Base-by-base conservation (phyloP, 768 basidiomycete genomes). In the Coprinellus micaceus region DNA sequence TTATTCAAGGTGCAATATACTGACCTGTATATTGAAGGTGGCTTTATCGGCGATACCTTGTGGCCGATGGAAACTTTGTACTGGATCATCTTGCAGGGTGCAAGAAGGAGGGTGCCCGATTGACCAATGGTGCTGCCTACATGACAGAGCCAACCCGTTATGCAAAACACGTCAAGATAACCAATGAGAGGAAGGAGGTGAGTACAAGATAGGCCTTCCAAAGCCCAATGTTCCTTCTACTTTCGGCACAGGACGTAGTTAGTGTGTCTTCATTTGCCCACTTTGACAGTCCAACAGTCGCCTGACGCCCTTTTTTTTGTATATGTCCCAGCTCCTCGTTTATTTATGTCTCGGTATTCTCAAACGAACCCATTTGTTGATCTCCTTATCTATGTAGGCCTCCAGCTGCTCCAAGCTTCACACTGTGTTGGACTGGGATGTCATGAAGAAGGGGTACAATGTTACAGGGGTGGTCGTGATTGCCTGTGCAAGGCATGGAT, bases 401-500 rank as follows among this genome's bases (percentile, higher is more conserved):
- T 21, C 40, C 7, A 43, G 5, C 7, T 43, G 40, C n/a, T 4
- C 13, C 19, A 43, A 49, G 30, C 26, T 36, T 29, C 28, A 19
- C 66, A 63, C 47, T 62, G 54, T 21, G 61, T 62, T 41, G 58
- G 65, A 40, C 48, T 41, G 28, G 68, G 26, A 51, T 5, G 57
- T 41, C 4, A 30, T 54, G 2, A 56, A 54, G n/a, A 61, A 68
- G 24, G 53, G 50, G 11, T 41, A 67, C 2, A 60, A 63, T 46
- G 58, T 58, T 11, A 69, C 68, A 11, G 66, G 70, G 10, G 63
- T 70, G 29, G 70, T 69, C 11, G 69, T 67, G 4, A 57, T 57
- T 56, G 67, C 67, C 2, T 74, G 69, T 58, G 65, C 64, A 5
- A n/a, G 62, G 1, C 70, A 74, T 62, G 71, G 69, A 1, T 69